Percentiles rank a stretch among this genome's conserved stretches.
These are phyloP conservation scores for Vigna unguiculata DNA, from an alignment of 306 rosid species.

Conservation along the genomic window DNA sequence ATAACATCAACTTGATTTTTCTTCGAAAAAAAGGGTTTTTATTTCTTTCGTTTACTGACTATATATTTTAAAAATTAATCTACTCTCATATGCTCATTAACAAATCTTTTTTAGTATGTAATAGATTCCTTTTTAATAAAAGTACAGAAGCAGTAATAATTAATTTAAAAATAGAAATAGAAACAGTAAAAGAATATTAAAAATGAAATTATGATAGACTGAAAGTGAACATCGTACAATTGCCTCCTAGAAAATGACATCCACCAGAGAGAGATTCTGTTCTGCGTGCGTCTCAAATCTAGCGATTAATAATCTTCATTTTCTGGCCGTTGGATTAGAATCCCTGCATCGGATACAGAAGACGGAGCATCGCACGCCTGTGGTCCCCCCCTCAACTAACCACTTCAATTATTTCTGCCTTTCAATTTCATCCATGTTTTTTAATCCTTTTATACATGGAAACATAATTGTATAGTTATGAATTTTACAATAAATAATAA, in stretches of 20 bases:
- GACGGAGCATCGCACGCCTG: conserved; percentile 23
- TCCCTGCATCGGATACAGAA: neutral
- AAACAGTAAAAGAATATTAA: neutral
- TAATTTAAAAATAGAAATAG: neutral
- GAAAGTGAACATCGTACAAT: neutral
- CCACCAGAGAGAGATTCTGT: neutral
- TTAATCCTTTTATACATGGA: neutral
- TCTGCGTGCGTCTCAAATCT: conserved; percentile 18
- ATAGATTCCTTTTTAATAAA: no score
- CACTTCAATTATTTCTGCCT: neutral
- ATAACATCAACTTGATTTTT: no score
- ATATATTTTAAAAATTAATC: no score
- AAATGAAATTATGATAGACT: neutral
- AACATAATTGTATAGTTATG: neutral
- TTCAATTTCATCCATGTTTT: neutral
- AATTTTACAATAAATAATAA: neutral
- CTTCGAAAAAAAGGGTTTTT: no score
- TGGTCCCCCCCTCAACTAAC: conserved; percentile 1
- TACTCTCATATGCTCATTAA: no score
- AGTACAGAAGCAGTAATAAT: no score
- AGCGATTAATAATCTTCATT: neutral
- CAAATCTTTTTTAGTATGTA: no score
- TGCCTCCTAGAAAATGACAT: neutral
- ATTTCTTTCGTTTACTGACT: no score
- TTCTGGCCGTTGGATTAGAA: neutral